Conservation (phyloP, 257 asterid genomes). For the Ligustrum vulgare region DNA sequence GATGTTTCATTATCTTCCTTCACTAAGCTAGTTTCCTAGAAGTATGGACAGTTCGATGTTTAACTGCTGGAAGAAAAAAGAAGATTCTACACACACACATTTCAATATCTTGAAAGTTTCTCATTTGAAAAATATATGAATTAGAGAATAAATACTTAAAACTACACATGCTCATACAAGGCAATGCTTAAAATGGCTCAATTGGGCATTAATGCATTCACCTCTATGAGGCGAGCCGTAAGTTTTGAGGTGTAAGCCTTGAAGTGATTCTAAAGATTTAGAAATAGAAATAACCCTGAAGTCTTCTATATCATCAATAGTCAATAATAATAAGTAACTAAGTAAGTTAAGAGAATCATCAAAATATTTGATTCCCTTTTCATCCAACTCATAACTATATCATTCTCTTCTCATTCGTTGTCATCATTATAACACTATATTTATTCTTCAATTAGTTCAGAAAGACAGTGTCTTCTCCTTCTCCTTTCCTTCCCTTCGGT, state of each 20-base stretch:
- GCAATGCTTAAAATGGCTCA: background rate
- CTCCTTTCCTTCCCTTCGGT: background rate
- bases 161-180: background rate
- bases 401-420: background rate
- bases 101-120: background rate
- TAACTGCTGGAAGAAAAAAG: constrained; percentile 16
- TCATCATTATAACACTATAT: background rate
- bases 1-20: background rate
- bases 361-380: background rate
- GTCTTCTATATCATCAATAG: background rate
- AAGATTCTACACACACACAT: background rate
- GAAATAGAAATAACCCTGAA: background rate
- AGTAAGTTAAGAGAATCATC: background rate
- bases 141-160: background rate
- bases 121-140: background rate
- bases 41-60: background rate
- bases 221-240: background rate
- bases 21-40: background rate
- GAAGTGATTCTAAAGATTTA: background rate
- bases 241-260: background rate
- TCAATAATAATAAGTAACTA: background rate
- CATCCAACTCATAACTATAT: background rate
- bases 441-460: background rate
- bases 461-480: background rate
- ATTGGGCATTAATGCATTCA: background rate